Conservation (phyloP, 139 green algal genomes). For the Asterochloris erici region DNA sequence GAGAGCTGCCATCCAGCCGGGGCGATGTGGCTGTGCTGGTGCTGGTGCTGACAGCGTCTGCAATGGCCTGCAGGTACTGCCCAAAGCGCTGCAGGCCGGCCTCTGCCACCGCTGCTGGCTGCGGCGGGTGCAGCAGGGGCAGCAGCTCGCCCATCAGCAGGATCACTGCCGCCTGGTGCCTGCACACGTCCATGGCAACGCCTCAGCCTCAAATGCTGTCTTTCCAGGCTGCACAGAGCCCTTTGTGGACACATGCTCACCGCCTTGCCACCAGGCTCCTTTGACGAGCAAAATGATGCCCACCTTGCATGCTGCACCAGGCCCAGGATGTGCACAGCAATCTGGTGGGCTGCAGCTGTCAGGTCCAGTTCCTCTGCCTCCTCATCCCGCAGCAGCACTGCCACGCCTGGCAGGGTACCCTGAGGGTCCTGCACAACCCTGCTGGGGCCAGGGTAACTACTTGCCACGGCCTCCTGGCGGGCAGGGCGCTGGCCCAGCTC, state of each 20-base stretch:
- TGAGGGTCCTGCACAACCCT: neutral
- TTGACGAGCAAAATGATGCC: neutral
- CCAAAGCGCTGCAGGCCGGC: conserved; percentile 1
- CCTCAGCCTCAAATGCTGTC: too few relatives aligned
- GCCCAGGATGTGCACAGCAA: conserved; percentile 2
- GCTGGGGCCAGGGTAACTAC: neutral
- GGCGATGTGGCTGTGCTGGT: neutral
- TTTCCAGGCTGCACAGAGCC: too few relatives aligned
- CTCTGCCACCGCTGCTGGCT: neutral
- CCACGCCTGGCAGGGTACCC: too few relatives aligned
- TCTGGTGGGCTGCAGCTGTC: neutral
- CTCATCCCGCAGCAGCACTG: neutral
- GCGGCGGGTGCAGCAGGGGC: neutral
- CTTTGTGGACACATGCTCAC: too few relatives aligned
- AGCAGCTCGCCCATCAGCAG: conserved; percentile 13
- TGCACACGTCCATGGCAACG: neutral
- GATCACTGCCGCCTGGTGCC: neutral
- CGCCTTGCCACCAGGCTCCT: neutral
- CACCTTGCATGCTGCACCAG: conserved; percentile 5
- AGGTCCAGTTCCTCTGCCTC: conserved; percentile 1
- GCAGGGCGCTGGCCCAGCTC: neutral
- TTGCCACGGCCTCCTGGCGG: neutral
- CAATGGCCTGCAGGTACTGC: neutral
- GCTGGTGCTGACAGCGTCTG: neutral
- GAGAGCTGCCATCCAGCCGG: too few relatives aligned